Conservation (phyloP, 345 rosid species). For the Firmiana major region DNA sequence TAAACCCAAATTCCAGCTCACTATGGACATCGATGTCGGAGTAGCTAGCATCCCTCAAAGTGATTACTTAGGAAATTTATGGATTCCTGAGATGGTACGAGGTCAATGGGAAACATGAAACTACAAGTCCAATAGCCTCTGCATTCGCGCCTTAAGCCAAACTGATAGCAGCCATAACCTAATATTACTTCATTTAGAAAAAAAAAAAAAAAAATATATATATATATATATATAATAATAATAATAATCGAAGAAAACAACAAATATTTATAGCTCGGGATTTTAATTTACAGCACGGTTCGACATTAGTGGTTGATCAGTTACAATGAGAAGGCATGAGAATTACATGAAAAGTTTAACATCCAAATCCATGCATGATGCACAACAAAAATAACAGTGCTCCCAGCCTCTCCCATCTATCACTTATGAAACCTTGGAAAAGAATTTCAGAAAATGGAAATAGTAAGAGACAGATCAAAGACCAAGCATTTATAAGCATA, state of each 20-base stretch:
- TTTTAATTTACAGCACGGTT: conserved; percentile 13
- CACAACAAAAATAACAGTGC: conserved; percentile 7
- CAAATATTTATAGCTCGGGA: not conserved
- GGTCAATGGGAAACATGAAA: conserved; percentile 28
- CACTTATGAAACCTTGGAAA: not conserved
- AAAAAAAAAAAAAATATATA: too few species aligned
- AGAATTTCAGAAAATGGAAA: not conserved
- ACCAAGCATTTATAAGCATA: conserved; percentile 10
- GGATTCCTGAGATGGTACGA: conserved; percentile 46
- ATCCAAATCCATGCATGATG: conserved; percentile 22
- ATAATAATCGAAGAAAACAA: not conserved
- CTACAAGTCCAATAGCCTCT: conserved; percentile 43
- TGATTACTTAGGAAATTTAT: conserved; percentile 40
- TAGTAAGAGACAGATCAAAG: not conserved
- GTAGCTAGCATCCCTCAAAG: conserved; percentile 18
- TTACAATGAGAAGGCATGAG: conserved; percentile 12
- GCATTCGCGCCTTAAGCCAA: conserved; percentile 30
- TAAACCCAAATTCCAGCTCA: conserved; percentile 35
- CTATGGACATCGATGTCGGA: conserved; percentile 29
- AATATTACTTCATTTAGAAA: not conserved
- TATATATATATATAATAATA: too few species aligned
- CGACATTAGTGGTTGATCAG: conserved; percentile 16
- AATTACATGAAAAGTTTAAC: conserved; percentile 25
- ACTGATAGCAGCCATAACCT: not conserved
- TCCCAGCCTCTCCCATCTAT: conserved; percentile 11